Percentiles rank a stretch among this genome's conserved stretches.
Evolutionary conservation across 164 flowering plant species (phyloP).

Genomic region (Magnolia sinica): DNA sequence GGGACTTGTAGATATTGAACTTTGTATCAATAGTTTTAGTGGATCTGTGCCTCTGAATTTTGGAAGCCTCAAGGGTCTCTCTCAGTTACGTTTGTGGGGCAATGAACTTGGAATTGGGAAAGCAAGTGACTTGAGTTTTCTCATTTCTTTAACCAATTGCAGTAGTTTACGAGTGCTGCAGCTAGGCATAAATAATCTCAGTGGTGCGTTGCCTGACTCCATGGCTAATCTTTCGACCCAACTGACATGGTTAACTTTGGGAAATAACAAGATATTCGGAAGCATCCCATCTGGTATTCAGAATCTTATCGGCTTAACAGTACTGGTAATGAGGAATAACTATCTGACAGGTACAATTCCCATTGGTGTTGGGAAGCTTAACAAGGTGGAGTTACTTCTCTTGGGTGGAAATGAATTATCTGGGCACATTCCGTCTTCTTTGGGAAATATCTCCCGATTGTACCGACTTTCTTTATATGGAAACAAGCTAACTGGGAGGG

Average conservation of each 20-base stretch:
- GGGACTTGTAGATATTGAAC: conserved; percentile 21
- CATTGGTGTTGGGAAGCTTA: conserved; percentile 23
- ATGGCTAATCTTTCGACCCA: conserved; percentile 44
- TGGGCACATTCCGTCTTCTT: conserved; percentile 20
- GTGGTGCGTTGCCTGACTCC: conserved; percentile 42
- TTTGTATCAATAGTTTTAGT: conserved; percentile 26
- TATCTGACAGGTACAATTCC: conserved; percentile 18
- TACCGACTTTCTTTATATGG: neutral
- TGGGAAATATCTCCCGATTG: conserved; percentile 13
- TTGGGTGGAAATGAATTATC: conserved; percentile 19
- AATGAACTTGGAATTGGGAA: neutral
- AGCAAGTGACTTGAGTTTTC: conserved; percentile 22
- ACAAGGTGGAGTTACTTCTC: conserved; percentile 6
- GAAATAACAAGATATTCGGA: conserved; percentile 29
- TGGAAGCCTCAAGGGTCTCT: neutral
- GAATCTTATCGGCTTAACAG: conserved; percentile 20
- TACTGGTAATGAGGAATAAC: conserved; percentile 29
- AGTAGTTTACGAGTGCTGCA: conserved; percentile 28
- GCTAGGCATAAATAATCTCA: conserved; percentile 31
- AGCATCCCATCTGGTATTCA: conserved; percentile 40
- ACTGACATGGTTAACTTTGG: conserved; percentile 25
- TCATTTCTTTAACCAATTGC: conserved; percentile 32
- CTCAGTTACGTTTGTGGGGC: fast-evolving
- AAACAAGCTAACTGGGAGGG: conserved; percentile 10
- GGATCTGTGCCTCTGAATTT: conserved; percentile 3